Evolutionary conservation across 306 rosid species (phyloP).

Genomic region (Calophaca sinica): DNA sequence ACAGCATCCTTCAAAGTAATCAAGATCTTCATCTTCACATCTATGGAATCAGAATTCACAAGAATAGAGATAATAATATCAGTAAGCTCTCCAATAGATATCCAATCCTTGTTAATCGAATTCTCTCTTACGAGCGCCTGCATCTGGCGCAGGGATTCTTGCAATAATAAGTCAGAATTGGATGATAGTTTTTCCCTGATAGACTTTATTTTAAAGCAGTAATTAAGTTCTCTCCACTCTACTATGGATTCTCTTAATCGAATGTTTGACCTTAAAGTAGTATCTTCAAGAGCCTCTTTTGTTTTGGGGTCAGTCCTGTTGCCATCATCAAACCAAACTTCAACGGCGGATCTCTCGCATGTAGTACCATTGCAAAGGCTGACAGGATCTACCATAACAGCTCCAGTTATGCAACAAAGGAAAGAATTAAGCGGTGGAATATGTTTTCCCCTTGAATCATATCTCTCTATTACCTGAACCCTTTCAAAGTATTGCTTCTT

Average conservation of each 20-base stretch:
- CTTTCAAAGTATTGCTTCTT: constrained; percentile 68
- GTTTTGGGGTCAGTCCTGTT: constrained; percentile 68
- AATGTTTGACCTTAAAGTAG: constrained; percentile 62
- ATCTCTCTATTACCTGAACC: constrained; percentile 63
- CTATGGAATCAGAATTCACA: constrained; percentile 52
- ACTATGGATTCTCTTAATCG: constrained; percentile 75
- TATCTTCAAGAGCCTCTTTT: constrained; percentile 66
- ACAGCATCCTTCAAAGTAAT: constrained; percentile 68
- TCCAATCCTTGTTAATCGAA: constrained; percentile 84
- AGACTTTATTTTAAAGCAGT: constrained; percentile 67
- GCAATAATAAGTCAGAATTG: constrained; percentile 41
- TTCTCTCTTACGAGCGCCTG: constrained; percentile 67
- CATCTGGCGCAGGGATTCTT: constrained; percentile 62
- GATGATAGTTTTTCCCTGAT: constrained; percentile 59
- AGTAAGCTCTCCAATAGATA: constrained; percentile 67
- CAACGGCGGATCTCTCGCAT: constrained; percentile 76
- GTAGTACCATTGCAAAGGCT: constrained; percentile 89
- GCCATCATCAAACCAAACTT: constrained; percentile 63
- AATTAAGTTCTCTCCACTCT: constrained; percentile 87
- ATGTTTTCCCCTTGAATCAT: constrained; percentile 61
- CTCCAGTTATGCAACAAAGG: constrained; percentile 56
- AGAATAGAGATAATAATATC: constrained; percentile 62
- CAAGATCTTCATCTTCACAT: constrained; percentile 63
- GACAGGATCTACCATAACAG: constrained; percentile 84
- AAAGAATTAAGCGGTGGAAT: constrained; percentile 70